Evolutionary conservation across 2,329 filamentous ascomycete species (phyloP).

Genomic region (Bipolaris bicolor): DNA sequence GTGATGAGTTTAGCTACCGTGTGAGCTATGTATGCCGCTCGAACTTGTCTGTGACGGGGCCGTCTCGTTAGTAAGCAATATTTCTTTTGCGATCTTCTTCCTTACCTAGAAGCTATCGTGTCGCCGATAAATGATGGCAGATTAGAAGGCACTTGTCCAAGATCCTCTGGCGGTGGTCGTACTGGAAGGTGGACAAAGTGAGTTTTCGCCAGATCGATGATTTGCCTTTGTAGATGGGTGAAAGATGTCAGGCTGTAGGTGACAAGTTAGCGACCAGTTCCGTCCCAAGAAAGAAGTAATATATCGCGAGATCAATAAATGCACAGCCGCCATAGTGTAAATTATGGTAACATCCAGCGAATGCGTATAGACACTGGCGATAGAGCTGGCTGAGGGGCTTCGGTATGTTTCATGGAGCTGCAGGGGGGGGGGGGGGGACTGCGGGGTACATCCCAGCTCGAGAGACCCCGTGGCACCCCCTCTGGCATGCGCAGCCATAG

Average conservation of each 20-base stretch:
- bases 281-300: not conserved
- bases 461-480: too few relatives aligned
- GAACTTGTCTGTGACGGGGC: slow-evolving; percentile 51
- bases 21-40: slow-evolving; percentile 61
- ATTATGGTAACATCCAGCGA: slow-evolving; percentile 16
- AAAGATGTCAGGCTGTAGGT: slow-evolving; percentile 58
- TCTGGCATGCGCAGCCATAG: too few relatives aligned
- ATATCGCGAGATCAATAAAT: slow-evolving; percentile 13
- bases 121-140: slow-evolving; percentile 63
- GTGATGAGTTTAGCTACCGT: slow-evolving; percentile 63
- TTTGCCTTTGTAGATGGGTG: slow-evolving; percentile 58
- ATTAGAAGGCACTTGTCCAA: slow-evolving; percentile 58
- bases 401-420: too few relatives aligned
- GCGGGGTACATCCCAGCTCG: not conserved
- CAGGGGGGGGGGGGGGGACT: not conserved
- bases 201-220: slow-evolving; percentile 58
- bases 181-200: slow-evolving; percentile 60
- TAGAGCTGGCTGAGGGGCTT: too few relatives aligned
- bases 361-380: too few relatives aligned
- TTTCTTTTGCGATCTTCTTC: not conserved
- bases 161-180: slow-evolving; percentile 57
- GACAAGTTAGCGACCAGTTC: slow-evolving; percentile 8
- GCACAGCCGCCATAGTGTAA: slow-evolving; percentile 18
- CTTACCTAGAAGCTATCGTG: slow-evolving; percentile 55
- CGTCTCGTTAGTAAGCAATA: slow-evolving; percentile 4